Base-by-base conservation (phyloP, 805 yeast genomes). In the Candida germanica region DNA sequence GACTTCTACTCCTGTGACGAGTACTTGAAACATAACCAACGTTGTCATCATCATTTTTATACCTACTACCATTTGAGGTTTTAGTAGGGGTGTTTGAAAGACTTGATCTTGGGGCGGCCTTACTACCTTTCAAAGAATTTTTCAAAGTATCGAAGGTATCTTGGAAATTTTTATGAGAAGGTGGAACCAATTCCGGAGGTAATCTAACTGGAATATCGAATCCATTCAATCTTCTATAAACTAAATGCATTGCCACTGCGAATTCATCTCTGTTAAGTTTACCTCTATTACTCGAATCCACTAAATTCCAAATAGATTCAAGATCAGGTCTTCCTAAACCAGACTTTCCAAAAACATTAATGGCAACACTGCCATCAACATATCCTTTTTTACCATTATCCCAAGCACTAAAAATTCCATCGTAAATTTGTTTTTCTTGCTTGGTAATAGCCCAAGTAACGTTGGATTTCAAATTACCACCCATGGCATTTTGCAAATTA, bases 201-300 rank as follows among this genome's bases (percentile, higher is more conserved):
- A 91, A 71, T 36, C 79, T 68, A 31, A 70, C 55, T 16, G 98
- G 98, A 33, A 93, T 63, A n/a, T 83, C 87, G 45, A 77, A 79
- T 2, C 97, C 97, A 53, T 88, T 89, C 54, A 91, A 66, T 44
- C 91, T 76, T 58, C 96, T 77, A 63, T 93, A 91, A 29, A 91
- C 91, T 40, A 91, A 70, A 69, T 94, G 97, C 98, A 91, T 93
- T 21, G 98, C 97, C 23, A 93, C 88, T 0, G 96, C 83, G 65
- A 91, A 93, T 58, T 87, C 95, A 56, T 91, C 96, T 51, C 78
- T 80, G 56, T 86, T 85, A 47, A 91, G 76, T 54, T 77, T 79
- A 4, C 97, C 96, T 37, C 83, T 73, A 57, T 88, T 84, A 37
- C 81, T 80, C 11, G 81, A 75, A 57, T 93, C 98, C 38, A 89